Evolutionary conservation across 441 rosid species (phyloP).

Genomic region (Heliophila coronopifolia): DNA sequence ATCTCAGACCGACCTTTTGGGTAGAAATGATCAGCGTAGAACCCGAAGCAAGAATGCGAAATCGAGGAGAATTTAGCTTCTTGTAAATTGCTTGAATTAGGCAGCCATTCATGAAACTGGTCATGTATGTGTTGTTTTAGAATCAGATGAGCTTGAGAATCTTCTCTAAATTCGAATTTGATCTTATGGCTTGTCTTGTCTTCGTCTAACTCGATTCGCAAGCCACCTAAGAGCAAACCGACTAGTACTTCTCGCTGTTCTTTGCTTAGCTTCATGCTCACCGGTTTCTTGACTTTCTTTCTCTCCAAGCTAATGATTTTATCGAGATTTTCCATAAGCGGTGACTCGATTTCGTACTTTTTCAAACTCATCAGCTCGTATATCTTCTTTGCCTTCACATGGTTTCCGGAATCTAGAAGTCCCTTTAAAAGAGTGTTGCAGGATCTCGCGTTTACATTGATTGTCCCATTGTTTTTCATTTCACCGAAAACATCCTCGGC

Average conservation of each 20-base stretch:
- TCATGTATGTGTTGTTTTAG: constrained; percentile 56
- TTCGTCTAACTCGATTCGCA: constrained; percentile 59
- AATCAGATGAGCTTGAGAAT: constrained; percentile 38
- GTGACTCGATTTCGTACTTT: constrained; percentile 53
- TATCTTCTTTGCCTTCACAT: constrained; percentile 53
- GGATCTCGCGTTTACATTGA: constrained; percentile 55
- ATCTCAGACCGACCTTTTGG: constrained; percentile 50
- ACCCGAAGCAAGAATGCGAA: constrained; percentile 52
- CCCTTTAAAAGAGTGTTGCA: constrained; percentile 69
- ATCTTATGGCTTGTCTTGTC: constrained; percentile 48
- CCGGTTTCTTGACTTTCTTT: constrained; percentile 49
- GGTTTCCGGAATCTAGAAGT: constrained; percentile 48
- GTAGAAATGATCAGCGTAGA: constrained; percentile 75
- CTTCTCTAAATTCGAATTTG: constrained; percentile 58
- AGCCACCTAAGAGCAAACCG: constrained; percentile 83
- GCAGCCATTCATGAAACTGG: constrained; percentile 68
- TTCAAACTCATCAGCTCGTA: constrained; percentile 64
- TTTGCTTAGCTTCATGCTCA: constrained; percentile 60
- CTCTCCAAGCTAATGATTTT: constrained; percentile 42
- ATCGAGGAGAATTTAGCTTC: constrained; percentile 46
- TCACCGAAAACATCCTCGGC: constrained; percentile 56
- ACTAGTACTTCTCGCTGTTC: constrained; percentile 75
- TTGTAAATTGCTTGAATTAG: constrained; percentile 36
- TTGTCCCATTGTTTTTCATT: constrained; percentile 37
- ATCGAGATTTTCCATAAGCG: constrained; percentile 61